A percentile compares a stretch with the other conserved stretches of the same genome.
These are phyloP conservation scores for Cladobotryum mycophilum DNA, from an alignment of 2,329 filamentous ascomycete species.

Conservation along the genomic window DNA sequence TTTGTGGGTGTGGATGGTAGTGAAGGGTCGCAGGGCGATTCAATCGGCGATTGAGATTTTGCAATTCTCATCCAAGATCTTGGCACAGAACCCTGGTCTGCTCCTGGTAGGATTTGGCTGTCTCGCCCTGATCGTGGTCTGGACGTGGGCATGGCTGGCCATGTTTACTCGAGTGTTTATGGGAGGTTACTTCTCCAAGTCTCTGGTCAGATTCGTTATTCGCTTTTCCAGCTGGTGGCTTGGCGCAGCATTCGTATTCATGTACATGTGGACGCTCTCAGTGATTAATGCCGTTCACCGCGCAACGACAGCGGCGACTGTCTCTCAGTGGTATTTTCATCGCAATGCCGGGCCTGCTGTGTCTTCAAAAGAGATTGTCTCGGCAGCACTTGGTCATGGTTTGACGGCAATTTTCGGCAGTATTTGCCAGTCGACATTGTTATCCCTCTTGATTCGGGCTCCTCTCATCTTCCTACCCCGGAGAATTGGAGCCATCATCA, in stretches of 20 bases:
- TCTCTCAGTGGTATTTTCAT: constrained; percentile 99
- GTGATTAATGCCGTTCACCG: constrained; percentile 85
- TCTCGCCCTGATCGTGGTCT: constrained; percentile 68
- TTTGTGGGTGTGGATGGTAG: constrained; percentile 78
- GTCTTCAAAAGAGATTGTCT: constrained; percentile 72
- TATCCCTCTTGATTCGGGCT: constrained; percentile 73
- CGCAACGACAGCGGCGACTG: constrained; percentile 85
- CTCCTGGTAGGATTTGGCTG: constrained; percentile 77
- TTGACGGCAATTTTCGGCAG: constrained; percentile 84
- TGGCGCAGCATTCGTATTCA: constrained; percentile 81
- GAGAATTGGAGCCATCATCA: constrained; percentile 57
- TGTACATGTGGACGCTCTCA: constrained; percentile 92
- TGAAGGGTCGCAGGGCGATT: constrained; percentile 72
- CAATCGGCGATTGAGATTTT: constrained; percentile 80
- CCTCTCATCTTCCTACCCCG: constrained; percentile 79
- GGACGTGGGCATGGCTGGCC: constrained; percentile 93
- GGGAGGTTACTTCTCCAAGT: constrained; percentile 72
- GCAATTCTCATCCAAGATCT: constrained; percentile 84
- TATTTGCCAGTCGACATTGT: constrained; percentile 78
- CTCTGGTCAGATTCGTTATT: constrained; percentile 64
- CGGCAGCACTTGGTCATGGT: constrained; percentile 75
- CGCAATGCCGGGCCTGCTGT: constrained; percentile 74
- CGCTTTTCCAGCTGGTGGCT: constrained; percentile 91
- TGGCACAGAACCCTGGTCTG: constrained; percentile 77
- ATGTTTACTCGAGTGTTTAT: constrained; percentile 97